Conservation (phyloP, 2,329 filamentous ascomycete genomes). For the Fusarium siculi region DNA sequence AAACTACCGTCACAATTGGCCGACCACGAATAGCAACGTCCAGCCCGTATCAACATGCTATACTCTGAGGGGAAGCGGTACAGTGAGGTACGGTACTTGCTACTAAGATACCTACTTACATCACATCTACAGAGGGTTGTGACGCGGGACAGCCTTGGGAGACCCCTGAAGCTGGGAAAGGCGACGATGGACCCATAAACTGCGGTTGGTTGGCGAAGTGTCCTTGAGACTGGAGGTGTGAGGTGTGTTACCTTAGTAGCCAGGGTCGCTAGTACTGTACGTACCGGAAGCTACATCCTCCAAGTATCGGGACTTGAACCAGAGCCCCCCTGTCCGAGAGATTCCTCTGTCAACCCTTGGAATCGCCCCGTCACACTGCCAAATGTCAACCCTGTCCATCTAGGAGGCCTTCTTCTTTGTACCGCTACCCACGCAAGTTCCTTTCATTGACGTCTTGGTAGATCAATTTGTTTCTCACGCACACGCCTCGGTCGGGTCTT, state of each 20-base stretch:
- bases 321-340: not conserved
- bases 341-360: not conserved
- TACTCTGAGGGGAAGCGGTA: not conserved
- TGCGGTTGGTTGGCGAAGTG: slow-evolving; percentile 5
- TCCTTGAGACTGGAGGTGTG: not conserved
- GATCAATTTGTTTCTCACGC: slow-evolving; percentile 27
- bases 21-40: slow-evolving; percentile 16
- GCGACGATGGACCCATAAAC: slow-evolving; percentile 18
- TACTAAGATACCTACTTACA: not conserved
- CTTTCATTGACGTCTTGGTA: not conserved
- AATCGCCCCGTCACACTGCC: slow-evolving; percentile 6
- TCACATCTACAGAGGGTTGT: slow-evolving; percentile 13
- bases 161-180: slow-evolving; percentile 30
- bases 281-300: not conserved
- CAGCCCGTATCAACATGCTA: slow-evolving; percentile 3
- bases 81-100: slow-evolving; percentile 2
- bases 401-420: slow-evolving; percentile 12
- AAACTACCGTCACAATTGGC: not conserved
- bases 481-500: slow-evolving; percentile 19
- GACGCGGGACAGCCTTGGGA: slow-evolving; percentile 26
- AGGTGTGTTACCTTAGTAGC: not conserved
- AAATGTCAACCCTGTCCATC: not conserved
- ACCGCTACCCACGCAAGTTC: not conserved
- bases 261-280: not conserved
- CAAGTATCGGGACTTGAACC: slow-evolving; percentile 13